phyloP scores from a whole-genome alignment of 352 stramenopile genomes.

The Phytophthora sp. region DNA sequence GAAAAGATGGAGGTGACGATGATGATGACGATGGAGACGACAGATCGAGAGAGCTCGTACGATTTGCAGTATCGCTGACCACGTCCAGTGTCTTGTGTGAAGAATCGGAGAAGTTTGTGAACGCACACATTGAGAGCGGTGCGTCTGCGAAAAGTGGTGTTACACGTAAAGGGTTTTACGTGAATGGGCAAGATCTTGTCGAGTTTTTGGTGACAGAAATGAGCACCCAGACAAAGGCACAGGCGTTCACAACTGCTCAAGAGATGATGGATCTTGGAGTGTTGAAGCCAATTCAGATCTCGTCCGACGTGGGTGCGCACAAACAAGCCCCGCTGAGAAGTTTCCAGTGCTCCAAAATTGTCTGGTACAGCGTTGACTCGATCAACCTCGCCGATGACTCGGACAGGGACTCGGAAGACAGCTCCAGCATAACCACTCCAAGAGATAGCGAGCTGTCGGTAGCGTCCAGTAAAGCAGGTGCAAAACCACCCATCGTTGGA shows the following conservation, averaged over 20 bases:
- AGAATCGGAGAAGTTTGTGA: constrained; percentile 68
- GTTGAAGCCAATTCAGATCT: constrained; percentile 53
- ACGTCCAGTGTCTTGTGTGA: constrained; percentile 69
- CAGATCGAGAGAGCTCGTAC: constrained; percentile 59
- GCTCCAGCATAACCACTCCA: constrained; percentile 36
- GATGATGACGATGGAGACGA: constrained; percentile 66
- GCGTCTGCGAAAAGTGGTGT: constrained; percentile 39
- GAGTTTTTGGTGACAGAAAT: constrained; percentile 76
- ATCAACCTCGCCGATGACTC: constrained; percentile 77
- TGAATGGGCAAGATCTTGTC: constrained; percentile 77
- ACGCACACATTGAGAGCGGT: constrained; percentile 42
- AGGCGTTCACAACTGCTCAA: constrained; percentile 75
- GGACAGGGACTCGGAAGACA: constrained; percentile 75
- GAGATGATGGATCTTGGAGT: constrained; percentile 80
- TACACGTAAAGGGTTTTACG: constrained; percentile 72
- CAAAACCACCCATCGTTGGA: constrained; percentile 36
- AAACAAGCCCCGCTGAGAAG: constrained; percentile 37
- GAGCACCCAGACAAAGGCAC: constrained; percentile 57
- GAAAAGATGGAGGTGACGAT: constrained; percentile 48
- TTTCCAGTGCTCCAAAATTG: constrained; percentile 80
- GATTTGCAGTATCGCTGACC: constrained; percentile 74
- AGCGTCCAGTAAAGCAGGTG: constrained; percentile 18
- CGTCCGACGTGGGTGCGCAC: constrained; percentile 10
- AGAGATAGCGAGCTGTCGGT: constrained; percentile 25
- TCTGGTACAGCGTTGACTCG: constrained; percentile 85